Evolutionary conservation across 495 filamentous ascomycete genomes (phyloP), one percentile per base, ranked within the genome.

Genomic region (Glonium stellatum): DNA sequence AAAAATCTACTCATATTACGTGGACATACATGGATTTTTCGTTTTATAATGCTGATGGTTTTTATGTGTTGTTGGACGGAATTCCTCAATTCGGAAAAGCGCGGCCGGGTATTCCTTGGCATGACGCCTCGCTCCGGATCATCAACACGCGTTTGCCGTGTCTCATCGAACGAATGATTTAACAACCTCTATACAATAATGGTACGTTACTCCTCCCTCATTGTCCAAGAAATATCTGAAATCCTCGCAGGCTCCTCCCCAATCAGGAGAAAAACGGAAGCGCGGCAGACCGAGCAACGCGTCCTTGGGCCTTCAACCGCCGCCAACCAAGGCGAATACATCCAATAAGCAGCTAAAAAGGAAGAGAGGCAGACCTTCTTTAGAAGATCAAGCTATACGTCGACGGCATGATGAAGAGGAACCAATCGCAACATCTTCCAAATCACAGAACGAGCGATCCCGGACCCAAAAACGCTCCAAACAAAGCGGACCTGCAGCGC

Each of bases 211-310:
- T 31, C 6, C 6, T 31, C 27, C 6, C 27, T 6, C 6, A 31
- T 31, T 31, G 27, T 31, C 27, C 2, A 31, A 31, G 27, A 31
- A 31, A 31, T 31, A 46, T 23, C 50, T 41, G 44, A 76, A 57
- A 72, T 68, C 50, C 51, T 47, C 12, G 39, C 18, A 44, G 39
- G 39, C 39, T 44, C 39, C 39, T 44, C 39, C 18, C 13, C 39
- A 11, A 44, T 3, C 39, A 15, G 10, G 39, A 13, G 39, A 18
- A 13, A 44, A 11, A 11, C 39, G 39, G 4, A 44, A 44, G 39
- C 39, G 39, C 10, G 39, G 39, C 39, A 3, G 39, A 44, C 39
- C 39, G 13, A 44, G 13, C 18, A 44, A 44, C 18, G 39, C 39
- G 39, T 44, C 39, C 13, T 18, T 13, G 18, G 39, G 4, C 4